phyloP scores from a whole-genome alignment of 2,329 filamentous ascomycete species.

The Aspergillus bombycis region DNA sequence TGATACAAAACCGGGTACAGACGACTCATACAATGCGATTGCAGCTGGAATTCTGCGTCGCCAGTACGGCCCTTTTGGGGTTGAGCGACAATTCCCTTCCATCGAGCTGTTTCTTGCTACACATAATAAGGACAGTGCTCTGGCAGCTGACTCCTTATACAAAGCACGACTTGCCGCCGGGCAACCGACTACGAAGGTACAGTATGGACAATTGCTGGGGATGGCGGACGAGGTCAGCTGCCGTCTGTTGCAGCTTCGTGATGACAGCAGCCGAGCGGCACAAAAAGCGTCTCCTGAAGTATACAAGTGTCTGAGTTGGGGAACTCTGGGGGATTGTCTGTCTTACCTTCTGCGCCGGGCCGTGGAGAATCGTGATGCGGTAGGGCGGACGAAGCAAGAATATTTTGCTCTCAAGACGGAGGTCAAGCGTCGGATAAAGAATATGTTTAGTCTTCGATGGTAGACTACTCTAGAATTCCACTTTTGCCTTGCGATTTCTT shows the following conservation, averaged over 20 bases:
- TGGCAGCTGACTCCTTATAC: conserved; percentile 54
- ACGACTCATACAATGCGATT: conserved; percentile 72
- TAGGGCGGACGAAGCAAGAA: conserved; percentile 53
- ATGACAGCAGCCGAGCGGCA: conserved; percentile 21
- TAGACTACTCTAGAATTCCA: neutral
- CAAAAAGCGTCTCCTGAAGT: conserved; percentile 42
- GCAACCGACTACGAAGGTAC: conserved; percentile 51
- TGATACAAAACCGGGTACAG: conserved; percentile 72
- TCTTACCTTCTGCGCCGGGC: conserved; percentile 67
- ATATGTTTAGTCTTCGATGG: neutral
- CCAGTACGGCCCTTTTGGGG: conserved; percentile 30
- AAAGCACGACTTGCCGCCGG: conserved; percentile 45
- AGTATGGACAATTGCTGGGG: conserved; percentile 61
- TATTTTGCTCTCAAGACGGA: conserved; percentile 34
- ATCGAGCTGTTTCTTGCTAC: conserved; percentile 74
- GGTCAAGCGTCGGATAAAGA: conserved; percentile 5
- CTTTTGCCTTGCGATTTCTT: neutral
- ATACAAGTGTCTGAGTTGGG: conserved; percentile 62
- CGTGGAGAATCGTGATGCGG: conserved; percentile 63
- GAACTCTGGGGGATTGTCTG: conserved; percentile 71
- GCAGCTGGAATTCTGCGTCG: conserved; percentile 68
- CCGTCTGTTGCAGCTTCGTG: conserved; percentile 51
- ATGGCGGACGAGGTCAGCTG: conserved; percentile 65
- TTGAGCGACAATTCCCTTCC: conserved; percentile 52
- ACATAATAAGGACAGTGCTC: conserved; percentile 77